phyloP scores from a whole-genome alignment of 768 basidiomycete species.

The Lyophyllum shimeji region DNA sequence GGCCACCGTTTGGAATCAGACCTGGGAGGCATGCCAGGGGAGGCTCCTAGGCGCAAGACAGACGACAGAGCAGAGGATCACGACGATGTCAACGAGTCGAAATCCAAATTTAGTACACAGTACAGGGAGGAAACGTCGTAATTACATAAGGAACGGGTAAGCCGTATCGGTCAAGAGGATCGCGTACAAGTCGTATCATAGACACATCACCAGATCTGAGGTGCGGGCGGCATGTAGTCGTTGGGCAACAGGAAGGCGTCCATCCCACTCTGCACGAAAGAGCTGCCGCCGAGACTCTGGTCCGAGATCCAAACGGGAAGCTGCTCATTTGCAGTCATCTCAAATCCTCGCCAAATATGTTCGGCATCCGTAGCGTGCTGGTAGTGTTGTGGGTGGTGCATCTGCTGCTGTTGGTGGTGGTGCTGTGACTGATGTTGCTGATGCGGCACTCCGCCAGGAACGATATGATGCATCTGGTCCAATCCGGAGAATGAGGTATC shows the following conservation, averaged over 20 bases:
- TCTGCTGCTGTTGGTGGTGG: conserved; percentile 23
- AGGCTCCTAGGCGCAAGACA: too few relatives aligned
- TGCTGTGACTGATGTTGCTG: conserved; percentile 27
- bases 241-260: conserved; percentile 80
- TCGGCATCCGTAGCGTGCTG: conserved; percentile 47
- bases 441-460: conserved; percentile 18
- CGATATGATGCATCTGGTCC: conserved; percentile 27
- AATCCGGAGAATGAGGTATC: conserved; percentile 40
- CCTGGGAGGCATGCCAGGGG: background rate
- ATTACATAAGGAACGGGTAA: conserved; percentile 15
- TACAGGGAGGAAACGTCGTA: conserved; percentile 2
- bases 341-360: conserved; percentile 75
- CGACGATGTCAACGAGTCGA: background rate
- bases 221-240: conserved; percentile 68
- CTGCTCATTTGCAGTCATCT: conserved; percentile 69
- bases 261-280: conserved; percentile 80
- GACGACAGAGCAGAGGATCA: background rate
- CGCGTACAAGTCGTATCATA: conserved; percentile 6
- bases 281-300: conserved; percentile 73
- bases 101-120: background rate
- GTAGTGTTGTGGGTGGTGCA: conserved; percentile 26
- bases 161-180: conserved; percentile 3
- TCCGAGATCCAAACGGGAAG: conserved; percentile 87
- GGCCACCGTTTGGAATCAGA: conserved; percentile 6
- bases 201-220: conserved; percentile 69